phyloP scores from a whole-genome alignment of 805 yeast species.

The Kodamaea fukazawae region DNA sequence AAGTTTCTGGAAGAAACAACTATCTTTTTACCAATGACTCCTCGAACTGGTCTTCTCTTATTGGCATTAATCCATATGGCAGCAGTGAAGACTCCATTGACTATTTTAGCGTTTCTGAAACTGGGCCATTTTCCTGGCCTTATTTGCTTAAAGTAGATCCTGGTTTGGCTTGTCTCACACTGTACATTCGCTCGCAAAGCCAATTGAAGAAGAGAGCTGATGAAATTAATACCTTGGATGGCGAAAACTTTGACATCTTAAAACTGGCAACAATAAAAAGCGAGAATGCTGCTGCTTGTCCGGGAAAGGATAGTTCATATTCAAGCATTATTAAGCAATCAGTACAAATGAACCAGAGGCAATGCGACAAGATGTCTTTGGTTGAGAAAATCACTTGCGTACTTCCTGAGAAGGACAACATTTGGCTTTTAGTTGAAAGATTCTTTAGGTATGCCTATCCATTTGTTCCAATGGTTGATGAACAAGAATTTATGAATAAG shows the following conservation, averaged over 20 bases:
- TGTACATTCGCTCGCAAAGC: constrained; percentile 4
- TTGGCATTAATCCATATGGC: constrained; percentile 8
- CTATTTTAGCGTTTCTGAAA: constrained; percentile 2
- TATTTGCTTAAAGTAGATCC: constrained; percentile 8
- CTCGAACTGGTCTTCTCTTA: constrained; percentile 1
- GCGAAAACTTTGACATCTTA: constrained; percentile 6
- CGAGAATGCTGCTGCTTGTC: background rate
- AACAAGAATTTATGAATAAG: constrained; percentile 18
- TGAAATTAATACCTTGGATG: background rate
- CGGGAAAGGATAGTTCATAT: constrained; percentile 1
- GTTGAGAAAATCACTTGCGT: constrained; percentile 9
- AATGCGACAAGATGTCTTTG: constrained; percentile 4
- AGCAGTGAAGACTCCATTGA: constrained; percentile 4
- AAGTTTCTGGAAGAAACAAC: background rate
- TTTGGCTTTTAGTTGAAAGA: constrained; percentile 19
- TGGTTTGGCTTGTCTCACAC: constrained; percentile 4
- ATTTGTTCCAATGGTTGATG: constrained; percentile 20
- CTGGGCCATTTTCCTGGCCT: constrained; percentile 8
- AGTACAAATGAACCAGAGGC: constrained; percentile 3
- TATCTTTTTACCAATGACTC: background rate
- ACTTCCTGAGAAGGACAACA: constrained; percentile 14
- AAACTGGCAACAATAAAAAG: constrained; percentile 8
- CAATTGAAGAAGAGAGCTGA: constrained; percentile 3
- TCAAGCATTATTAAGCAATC: constrained; percentile 9
- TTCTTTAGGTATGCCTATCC: constrained; percentile 18